phyloP scores from a whole-genome alignment of 345 rosid species.

The Citrus trifoliata region DNA sequence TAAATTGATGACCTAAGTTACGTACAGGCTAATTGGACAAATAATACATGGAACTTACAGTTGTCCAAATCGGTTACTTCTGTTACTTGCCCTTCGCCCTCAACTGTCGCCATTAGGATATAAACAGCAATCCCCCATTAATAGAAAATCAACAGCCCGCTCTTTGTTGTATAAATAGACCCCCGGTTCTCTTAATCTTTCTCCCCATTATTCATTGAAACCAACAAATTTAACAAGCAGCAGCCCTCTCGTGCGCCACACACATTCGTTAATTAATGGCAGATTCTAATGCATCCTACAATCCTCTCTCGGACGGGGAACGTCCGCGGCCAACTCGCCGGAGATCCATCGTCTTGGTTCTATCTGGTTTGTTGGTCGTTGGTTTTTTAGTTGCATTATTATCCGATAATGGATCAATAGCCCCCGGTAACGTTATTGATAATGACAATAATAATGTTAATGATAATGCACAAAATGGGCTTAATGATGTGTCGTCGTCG shows the following conservation, averaged over 20 bases:
- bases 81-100: background rate
- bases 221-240: no score
- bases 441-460: background rate
- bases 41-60: background rate
- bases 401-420: background rate
- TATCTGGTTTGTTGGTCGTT: slow-evolving; percentile 34
- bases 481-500: no score
- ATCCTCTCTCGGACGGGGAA: slow-evolving; percentile 15
- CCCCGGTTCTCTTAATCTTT: background rate
- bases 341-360: slow-evolving; percentile 17
- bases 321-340: slow-evolving; percentile 8
- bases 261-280: slow-evolving; percentile 8
- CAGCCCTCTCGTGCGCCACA: no score
- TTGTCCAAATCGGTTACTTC: background rate
- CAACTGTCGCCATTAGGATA: background rate
- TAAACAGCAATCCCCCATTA: background rate
- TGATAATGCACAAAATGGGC: no score
- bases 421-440: no score
- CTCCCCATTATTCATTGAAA: background rate
- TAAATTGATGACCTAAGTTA: no score
- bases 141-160: background rate
- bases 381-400: slow-evolving; percentile 30
- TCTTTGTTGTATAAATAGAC: background rate
- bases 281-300: slow-evolving; percentile 6
- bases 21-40: no score